These are phyloP conservation scores for Trichodelitschia bisporula DNA, from an alignment of 495 filamentous ascomycete species.

Conservation along the genomic window DNA sequence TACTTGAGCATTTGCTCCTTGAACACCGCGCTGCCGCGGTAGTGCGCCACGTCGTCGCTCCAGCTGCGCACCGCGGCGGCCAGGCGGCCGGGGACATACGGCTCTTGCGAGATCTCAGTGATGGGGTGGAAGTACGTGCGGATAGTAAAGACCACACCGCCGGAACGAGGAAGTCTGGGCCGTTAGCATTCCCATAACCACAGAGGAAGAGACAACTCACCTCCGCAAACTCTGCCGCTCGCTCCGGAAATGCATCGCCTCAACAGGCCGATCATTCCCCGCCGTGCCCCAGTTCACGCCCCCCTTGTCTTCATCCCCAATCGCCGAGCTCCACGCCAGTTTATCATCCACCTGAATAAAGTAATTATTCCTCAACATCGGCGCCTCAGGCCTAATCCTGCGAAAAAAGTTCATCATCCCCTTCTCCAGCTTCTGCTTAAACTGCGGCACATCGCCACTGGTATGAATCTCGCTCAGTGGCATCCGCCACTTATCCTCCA, in stretches of 20 bases:
- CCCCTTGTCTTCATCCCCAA: slow-evolving; percentile 45
- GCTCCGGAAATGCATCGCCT: slow-evolving; percentile 54
- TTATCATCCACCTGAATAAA: slow-evolving; percentile 20
- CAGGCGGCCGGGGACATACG: slow-evolving; percentile 16
- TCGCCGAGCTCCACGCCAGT: slow-evolving; percentile 33
- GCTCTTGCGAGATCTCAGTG: slow-evolving; percentile 16
- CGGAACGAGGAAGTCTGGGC: slow-evolving; percentile 33
- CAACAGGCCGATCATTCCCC: slow-evolving; percentile 49
- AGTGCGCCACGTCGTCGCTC: slow-evolving; percentile 61
- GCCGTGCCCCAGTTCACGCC: slow-evolving; percentile 50
- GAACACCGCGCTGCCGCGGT: slow-evolving; percentile 69
- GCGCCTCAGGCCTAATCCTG: slow-evolving; percentile 14
- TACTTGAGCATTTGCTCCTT: slow-evolving; percentile 59
- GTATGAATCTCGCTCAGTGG: slow-evolving; percentile 63
- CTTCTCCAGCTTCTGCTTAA: slow-evolving; percentile 49
- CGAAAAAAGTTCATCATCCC: slow-evolving; percentile 20
- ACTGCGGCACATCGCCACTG: slow-evolving; percentile 57
- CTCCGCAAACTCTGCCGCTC: slow-evolving; percentile 58
- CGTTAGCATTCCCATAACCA: background rate
- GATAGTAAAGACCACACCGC: slow-evolving; percentile 34
- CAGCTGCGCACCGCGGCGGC: slow-evolving; percentile 36
- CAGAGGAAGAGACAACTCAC: slow-evolving; percentile 4
- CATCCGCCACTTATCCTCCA: slow-evolving; percentile 73
- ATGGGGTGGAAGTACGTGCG: slow-evolving; percentile 19
- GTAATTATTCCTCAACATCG: slow-evolving; percentile 18